These are phyloP conservation scores for Scytalidium lignicola DNA, from an alignment of 2,329 filamentous ascomycete genomes.

Conservation along the genomic window DNA sequence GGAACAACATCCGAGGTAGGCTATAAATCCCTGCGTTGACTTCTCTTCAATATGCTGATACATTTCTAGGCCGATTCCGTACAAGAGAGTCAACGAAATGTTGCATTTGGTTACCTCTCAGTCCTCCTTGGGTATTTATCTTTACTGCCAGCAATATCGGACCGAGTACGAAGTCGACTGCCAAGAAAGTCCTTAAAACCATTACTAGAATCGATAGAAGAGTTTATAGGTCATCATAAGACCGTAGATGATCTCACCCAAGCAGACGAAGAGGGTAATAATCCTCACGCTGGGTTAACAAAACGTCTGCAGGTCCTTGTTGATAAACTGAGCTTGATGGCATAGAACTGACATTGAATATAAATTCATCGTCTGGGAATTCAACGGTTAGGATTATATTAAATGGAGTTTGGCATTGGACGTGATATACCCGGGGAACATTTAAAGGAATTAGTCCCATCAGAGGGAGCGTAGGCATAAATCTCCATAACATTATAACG, in stretches of 20 bases:
- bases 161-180: slow-evolving; percentile 36
- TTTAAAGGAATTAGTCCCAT: too few species aligned
- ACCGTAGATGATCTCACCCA: slow-evolving; percentile 45
- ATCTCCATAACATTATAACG: too few species aligned
- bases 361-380: background rate
- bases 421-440: too few species aligned
- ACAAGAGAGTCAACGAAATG: slow-evolving; percentile 72
- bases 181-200: slow-evolving; percentile 40
- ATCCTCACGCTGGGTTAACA: slow-evolving; percentile 43
- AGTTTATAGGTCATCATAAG: slow-evolving; percentile 57
- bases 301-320: slow-evolving; percentile 36
- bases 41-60: slow-evolving; percentile 5
- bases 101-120: slow-evolving; percentile 80
- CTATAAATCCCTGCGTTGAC: slow-evolving; percentile 9
- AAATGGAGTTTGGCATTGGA: background rate
- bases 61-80: slow-evolving; percentile 57
- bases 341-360: background rate
- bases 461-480: too few species aligned
- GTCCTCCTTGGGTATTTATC: slow-evolving; percentile 80
- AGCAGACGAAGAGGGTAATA: slow-evolving; percentile 40
- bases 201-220: slow-evolving; percentile 52
- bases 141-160: slow-evolving; percentile 43
- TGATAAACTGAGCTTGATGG: background rate
- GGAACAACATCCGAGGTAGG: slow-evolving; percentile 64
- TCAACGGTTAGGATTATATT: background rate